Percentiles rank a stretch among this genome's conserved stretches.
Evolutionary conservation across 768 basidiomycete species (phyloP).

Genomic region (Boletus rubescentipes): DNA sequence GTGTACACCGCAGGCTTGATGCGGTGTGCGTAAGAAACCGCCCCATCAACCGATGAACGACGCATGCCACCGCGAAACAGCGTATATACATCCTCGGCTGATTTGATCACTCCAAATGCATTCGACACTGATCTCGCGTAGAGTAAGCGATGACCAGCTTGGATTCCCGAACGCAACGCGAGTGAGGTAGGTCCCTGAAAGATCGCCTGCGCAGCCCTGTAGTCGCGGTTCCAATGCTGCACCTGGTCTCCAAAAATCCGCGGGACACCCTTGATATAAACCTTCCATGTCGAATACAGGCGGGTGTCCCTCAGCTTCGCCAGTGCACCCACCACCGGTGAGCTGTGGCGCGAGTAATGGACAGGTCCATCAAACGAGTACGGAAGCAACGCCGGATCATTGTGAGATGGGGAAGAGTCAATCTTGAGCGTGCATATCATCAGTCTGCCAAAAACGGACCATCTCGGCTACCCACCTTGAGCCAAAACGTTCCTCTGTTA

Average conservation of each 20-base stretch:
- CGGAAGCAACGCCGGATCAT: constrained; percentile 40
- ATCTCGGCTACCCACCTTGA: constrained; percentile 46
- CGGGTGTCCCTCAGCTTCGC: constrained; percentile 61
- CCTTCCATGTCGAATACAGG: constrained; percentile 79
- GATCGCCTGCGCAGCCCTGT: constrained; percentile 71
- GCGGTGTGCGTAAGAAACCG: constrained; percentile 36
- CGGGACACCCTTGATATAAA: constrained; percentile 59
- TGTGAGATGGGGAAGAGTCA: constrained; percentile 48
- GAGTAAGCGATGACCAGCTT: constrained; percentile 70
- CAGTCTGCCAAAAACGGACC: neutral
- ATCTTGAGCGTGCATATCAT: constrained; percentile 41
- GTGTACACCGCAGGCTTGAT: constrained; percentile 85
- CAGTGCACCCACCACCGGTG: constrained; percentile 64
- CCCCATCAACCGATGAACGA: constrained; percentile 13
- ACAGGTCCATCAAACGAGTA: constrained; percentile 76
- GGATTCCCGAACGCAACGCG: constrained; percentile 66
- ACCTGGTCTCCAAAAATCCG: constrained; percentile 56
- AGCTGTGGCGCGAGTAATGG: constrained; percentile 68
- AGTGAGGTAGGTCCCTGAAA: constrained; percentile 60
- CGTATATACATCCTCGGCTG: constrained; percentile 45
- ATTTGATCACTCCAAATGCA: constrained; percentile 57
- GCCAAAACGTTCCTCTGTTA: constrained; percentile 61
- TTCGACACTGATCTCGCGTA: constrained; percentile 68
- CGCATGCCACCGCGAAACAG: constrained; percentile 49
- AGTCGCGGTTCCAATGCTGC: constrained; percentile 67